Conservation (phyloP, 2,329 filamentous ascomycete species). For the Aspergillus pseudoterreus region DNA sequence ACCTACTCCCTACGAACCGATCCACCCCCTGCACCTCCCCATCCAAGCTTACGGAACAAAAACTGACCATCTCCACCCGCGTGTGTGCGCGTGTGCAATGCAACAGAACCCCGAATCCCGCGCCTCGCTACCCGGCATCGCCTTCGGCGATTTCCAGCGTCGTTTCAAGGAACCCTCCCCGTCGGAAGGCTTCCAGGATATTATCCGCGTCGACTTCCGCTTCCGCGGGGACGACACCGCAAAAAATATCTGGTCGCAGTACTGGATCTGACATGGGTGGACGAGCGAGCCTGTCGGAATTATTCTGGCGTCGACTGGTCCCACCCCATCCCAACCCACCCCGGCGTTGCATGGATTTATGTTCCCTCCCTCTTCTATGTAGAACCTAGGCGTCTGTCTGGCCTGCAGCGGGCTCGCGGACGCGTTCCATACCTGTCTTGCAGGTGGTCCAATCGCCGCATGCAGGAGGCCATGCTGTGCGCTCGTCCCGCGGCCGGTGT, state of each 20-base stretch:
- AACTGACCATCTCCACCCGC: background rate
- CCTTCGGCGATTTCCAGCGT: constrained; percentile 71
- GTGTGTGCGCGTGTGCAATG: background rate
- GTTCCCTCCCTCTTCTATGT: too few relatives aligned
- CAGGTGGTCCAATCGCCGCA: background rate
- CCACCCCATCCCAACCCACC: background rate
- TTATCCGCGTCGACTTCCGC: constrained; percentile 69
- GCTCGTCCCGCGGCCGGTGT: too few relatives aligned
- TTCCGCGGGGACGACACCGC: constrained; percentile 69
- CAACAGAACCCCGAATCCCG: constrained; percentile 73
- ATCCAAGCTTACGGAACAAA: background rate
- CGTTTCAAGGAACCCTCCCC: constrained; percentile 69
- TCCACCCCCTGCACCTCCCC: background rate
- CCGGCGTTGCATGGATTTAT: background rate
- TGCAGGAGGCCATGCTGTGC: background rate
- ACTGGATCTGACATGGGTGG: constrained; percentile 60
- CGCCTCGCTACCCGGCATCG: constrained; percentile 68
- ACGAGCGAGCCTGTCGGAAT: too few relatives aligned
- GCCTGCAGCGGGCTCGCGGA: background rate
- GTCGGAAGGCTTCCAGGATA: constrained; percentile 79
- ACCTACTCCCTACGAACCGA: background rate
- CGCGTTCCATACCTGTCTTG: background rate
- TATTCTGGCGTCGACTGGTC: background rate
- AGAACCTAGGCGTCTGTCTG: background rate
- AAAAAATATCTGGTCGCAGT: constrained; percentile 68